These are phyloP conservation scores for Escallonia herrerae DNA, from an alignment of 129 eudicot species.

Conservation along the genomic window DNA sequence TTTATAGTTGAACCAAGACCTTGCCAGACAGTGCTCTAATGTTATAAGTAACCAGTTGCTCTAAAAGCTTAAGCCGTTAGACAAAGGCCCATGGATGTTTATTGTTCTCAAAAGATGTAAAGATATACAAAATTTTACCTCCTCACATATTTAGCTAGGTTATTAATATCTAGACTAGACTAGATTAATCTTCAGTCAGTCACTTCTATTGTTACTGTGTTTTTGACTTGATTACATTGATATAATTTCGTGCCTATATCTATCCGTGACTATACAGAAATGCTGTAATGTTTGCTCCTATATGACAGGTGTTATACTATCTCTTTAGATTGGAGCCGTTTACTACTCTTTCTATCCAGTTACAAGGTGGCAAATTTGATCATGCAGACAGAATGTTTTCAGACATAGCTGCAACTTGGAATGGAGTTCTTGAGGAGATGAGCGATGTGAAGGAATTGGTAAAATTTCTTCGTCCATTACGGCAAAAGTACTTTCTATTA, in stretches of 20 bases:
- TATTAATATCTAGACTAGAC: neutral
- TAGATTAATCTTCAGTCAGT: neutral
- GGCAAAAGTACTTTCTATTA: neutral
- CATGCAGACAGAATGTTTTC: conserved; percentile 98
- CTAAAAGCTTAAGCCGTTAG: too few species aligned
- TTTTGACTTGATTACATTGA: neutral
- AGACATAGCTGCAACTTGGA: conserved; percentile 95
- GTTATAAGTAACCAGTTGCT: too few species aligned
- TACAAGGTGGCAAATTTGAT: conserved; percentile 97
- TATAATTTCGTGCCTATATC: neutral
- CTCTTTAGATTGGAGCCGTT: conserved; percentile 90
- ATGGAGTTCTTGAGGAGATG: conserved; percentile 97
- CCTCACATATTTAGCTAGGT: too few species aligned
- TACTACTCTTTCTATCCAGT: conserved; percentile 85
- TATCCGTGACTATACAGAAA: neutral
- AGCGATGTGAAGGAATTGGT: conserved; percentile 98
- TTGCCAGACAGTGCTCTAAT: too few species aligned
- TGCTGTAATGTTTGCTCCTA: neutral
- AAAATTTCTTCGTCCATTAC: conserved; percentile 10
- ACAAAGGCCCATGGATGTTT: too few species aligned
- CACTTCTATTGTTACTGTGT: neutral
- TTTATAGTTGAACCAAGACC: too few species aligned
- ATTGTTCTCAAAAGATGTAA: too few species aligned
- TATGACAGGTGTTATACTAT: conserved; percentile 82
- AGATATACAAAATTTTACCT: too few species aligned